Conservation (phyloP, 495 filamentous ascomycete species). For the Aspergillus funiculosus region DNA sequence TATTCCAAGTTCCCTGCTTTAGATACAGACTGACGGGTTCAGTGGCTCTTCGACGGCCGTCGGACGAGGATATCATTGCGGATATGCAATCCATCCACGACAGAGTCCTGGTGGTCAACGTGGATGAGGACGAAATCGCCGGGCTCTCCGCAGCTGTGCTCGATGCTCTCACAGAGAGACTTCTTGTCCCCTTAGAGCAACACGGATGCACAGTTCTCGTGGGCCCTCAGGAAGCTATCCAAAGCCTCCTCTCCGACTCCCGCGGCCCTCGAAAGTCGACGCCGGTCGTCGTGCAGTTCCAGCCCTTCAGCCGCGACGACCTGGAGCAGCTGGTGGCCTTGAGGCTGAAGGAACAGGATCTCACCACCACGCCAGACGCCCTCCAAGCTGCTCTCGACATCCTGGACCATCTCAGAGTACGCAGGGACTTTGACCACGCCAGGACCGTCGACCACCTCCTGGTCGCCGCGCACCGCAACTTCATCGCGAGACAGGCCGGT, state of each 20-base stretch:
- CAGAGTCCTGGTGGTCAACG: conserved; percentile 11
- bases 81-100: conserved; percentile 2
- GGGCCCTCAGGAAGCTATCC: conserved; percentile 7
- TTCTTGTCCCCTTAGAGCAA: background rate
- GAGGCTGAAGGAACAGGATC: conserved; percentile 14
- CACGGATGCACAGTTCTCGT: conserved; percentile 15
- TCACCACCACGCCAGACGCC: conserved; percentile 18
- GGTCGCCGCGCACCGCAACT: conserved; percentile 14
- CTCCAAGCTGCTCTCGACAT: conserved; percentile 18
- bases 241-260: conserved; percentile 2
- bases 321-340: conserved; percentile 16
- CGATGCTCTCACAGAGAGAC: conserved; percentile 6
- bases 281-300: conserved; percentile 14
- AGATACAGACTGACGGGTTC: background rate
- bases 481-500: conserved; percentile 8
- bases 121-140: conserved; percentile 3
- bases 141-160: conserved; percentile 3
- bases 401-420: conserved; percentile 16
- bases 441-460: conserved; percentile 18
- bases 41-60: background rate
- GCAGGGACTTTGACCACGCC: conserved; percentile 19
- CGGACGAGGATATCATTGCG: background rate
- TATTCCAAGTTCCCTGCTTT: background rate
- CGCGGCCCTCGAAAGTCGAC: background rate
- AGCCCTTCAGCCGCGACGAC: conserved; percentile 12